Evolutionary conservation across 257 asterid genomes (phyloP), one percentile per base, ranked within the genome.

Genomic region (Parsonsia alboflavescens): DNA sequence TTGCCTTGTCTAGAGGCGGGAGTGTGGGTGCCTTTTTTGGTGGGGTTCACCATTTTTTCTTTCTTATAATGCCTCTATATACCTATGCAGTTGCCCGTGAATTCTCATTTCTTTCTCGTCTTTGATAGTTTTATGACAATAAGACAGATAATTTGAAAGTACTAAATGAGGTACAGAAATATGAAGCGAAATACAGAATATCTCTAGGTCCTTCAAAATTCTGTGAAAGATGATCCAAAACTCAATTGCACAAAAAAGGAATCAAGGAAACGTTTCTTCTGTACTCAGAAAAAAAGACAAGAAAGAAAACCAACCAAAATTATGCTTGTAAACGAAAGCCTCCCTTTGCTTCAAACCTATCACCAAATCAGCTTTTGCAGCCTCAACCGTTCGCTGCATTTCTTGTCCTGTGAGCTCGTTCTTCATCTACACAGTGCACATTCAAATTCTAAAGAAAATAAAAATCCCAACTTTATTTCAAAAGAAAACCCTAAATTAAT

Each of bases 271-370:
- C 41, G n/a, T 17, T 44, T 13, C 52, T 41, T 49, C 36, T 42
- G 44, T 54, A 33, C 50, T 69, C 11, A 45, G 9, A 52, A 9
- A 6, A n/a, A 12, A 33, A 16, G 16, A 71, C 21, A 50, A 21
- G 19, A 66, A 75, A 62, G 45, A 48, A 24, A 70, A 82, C 88
- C 65, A 75, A 94, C 97, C 99, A 77, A 80, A 78, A 82, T 86
- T 89, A 48, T 79, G 82, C 85, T 86, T 86, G 82, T 74, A 89
- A 52, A 84, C 56, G 49, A 72, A 66, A 58, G 90, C 87, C 64
- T 90, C 96, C 70, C 86, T 85, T 41, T 83, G 85, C 84, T 87
- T 89, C 81, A 85, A 77, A 57, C 93, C 92, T 75, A 86, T 73
- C 72, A 83, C 1, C 26, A 83, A 50, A 58, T 89, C 89, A 28